phyloP scores from a whole-genome alignment of 2,329 filamentous ascomycete genomes.

The Xylaria sp. region DNA sequence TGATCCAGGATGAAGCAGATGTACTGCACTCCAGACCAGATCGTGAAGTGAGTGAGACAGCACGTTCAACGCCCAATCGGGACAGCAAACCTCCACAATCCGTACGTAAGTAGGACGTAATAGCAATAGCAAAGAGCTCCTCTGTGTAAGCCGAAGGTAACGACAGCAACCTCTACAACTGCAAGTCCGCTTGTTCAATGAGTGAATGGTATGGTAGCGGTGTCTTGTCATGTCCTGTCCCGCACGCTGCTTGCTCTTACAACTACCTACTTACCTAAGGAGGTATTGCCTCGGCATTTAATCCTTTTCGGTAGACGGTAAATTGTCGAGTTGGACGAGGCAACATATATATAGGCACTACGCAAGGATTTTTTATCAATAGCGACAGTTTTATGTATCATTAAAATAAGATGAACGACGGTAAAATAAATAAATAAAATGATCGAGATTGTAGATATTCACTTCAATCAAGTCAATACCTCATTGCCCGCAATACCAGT shows the following conservation, averaged over 20 bases:
- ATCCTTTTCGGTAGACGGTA: constrained; percentile 11
- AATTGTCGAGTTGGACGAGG: background rate
- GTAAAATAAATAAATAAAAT: too few relatives aligned
- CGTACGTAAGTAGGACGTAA: background rate
- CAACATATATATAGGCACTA: background rate
- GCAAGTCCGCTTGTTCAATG: background rate
- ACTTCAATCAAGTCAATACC: too few relatives aligned
- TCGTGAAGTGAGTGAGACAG: constrained; percentile 3
- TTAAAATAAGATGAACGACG: background rate
- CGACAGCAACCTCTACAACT: background rate
- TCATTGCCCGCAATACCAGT: too few relatives aligned
- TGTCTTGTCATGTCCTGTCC: too few relatives aligned
- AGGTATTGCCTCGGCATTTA: constrained; percentile 18
- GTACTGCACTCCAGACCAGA: constrained; percentile 2
- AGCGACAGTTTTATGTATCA: background rate
- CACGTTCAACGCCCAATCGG: background rate
- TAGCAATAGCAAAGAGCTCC: background rate
- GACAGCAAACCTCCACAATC: background rate
- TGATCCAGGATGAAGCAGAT: constrained; percentile 13
- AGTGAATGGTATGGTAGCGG: background rate
- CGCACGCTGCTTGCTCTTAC: background rate
- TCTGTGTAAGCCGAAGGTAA: background rate
- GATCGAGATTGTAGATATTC: too few relatives aligned
- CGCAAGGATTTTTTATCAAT: background rate
- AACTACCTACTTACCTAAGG: background rate